Conservation (phyloP, 179 eudicot genomes). For the Gypsophila paniculata region DNA sequence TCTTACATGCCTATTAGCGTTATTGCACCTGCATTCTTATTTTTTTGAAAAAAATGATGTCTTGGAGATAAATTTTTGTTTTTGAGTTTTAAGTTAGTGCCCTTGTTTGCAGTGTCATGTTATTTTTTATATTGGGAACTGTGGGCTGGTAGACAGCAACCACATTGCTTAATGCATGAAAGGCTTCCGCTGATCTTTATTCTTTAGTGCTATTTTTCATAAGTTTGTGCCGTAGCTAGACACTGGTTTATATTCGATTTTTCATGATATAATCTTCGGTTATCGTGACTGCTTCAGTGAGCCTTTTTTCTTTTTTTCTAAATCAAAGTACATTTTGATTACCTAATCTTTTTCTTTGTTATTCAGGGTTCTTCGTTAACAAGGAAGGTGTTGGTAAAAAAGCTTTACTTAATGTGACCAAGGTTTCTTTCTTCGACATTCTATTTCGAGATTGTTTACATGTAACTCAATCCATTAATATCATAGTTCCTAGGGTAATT, state of each 20-base stretch:
- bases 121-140: no score
- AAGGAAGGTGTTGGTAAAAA: conserved; percentile 55
- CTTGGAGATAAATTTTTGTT: no score
- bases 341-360: conserved; percentile 18
- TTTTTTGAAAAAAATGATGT: no score
- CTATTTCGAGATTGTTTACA: conserved; percentile 7
- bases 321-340: not conserved
- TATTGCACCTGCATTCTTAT: no score
- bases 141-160: no score
- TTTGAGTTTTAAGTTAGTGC: no score
- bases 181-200: not conserved
- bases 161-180: no score
- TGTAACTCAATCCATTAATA: not conserved
- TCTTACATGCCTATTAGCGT: not conserved
- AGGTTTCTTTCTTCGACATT: conserved; percentile 30
- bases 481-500: conserved; percentile 24
- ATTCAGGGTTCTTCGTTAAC: conserved; percentile 54
- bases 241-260: no score
- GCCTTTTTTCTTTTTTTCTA: not conserved
- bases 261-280: no score
- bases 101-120: no score
- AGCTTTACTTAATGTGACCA: conserved; percentile 61
- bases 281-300: not conserved
- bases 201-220: not conserved
- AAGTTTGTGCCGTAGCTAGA: not conserved